Percentiles rank a stretch among this genome's conserved stretches.
Conservation (phyloP, 345 rosid species). For the Geranium rotundifolium region DNA sequence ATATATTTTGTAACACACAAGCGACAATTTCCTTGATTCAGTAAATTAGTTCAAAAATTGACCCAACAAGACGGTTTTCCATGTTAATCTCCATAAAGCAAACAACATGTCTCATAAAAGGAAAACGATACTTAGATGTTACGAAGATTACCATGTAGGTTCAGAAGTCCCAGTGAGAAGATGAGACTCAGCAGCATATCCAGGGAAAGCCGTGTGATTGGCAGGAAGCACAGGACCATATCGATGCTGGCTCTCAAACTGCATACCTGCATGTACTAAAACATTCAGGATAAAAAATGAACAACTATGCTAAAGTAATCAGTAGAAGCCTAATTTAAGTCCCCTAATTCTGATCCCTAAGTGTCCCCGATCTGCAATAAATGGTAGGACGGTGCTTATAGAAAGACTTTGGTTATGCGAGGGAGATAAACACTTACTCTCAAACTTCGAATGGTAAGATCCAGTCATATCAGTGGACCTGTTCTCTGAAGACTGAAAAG, state of each 20-base stretch:
- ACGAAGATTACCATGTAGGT: slow-evolving; percentile 7
- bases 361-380: too few relatives aligned
- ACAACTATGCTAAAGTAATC: slow-evolving; percentile 3
- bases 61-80: too few relatives aligned
- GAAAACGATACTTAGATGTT: too few relatives aligned
- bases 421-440: slow-evolving; percentile 5
- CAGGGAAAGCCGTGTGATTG: slow-evolving; percentile 1
- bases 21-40: too few relatives aligned
- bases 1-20: too few relatives aligned
- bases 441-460: slow-evolving; percentile 4
- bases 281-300: slow-evolving; percentile 4
- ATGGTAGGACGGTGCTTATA: too few relatives aligned
- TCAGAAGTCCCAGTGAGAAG: slow-evolving; percentile 8
- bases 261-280: slow-evolving; percentile 11
- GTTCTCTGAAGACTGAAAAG: slow-evolving; percentile 6
- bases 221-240: slow-evolving; percentile 3
- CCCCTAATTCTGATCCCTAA: too few relatives aligned
- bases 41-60: too few relatives aligned
- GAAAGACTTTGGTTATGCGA: not conserved
- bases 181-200: slow-evolving; percentile 8
- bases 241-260: slow-evolving; percentile 5
- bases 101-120: too few relatives aligned
- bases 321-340: not conserved
- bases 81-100: too few relatives aligned
- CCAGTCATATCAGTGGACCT: not conserved